Evolutionary conservation across 73 alveolate genomes (phyloP), one percentile per base, ranked within the genome.

Genomic region (Durusdinium trenchii): DNA sequence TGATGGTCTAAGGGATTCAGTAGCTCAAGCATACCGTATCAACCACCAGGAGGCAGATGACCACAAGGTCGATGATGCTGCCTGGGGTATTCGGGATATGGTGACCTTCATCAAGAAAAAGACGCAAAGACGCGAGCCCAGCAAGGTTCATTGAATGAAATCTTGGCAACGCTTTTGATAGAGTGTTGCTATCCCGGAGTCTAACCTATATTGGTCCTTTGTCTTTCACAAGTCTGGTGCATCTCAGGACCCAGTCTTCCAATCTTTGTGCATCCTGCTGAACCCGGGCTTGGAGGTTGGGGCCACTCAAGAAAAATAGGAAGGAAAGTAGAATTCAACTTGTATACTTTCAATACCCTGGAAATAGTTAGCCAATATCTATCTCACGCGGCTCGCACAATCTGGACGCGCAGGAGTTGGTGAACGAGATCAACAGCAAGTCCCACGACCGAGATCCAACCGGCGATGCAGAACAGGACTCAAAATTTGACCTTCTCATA

Each of bases 261-360:
- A 71, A 71, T 71, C 83, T 71, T n/a, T 71, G 83, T 71, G 83
- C 83, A 46, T 71, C 38, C 38, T 71, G 83, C 51, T 71, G n/a
- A 71, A 71, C 83, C 83, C 83, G 32, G 83, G 23, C 7, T 71
- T 71, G 83, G 83, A 71, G 83, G 83, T 36, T 50, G 38, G 51
- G 83, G 47, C 51, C 16, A 64, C 45, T n/a, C n/a, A n/a, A n/a
- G n/a, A n/a, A n/a, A n/a, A n/a, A n/a, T n/a, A n/a, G n/a, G n/a
- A n/a, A n/a, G n/a, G n/a, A n/a, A n/a, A n/a, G n/a, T n/a, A n/a
- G n/a, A n/a, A n/a, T n/a, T n/a, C n/a, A n/a, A n/a, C n/a, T n/a
- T n/a, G n/a, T n/a, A n/a, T n/a, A n/a, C n/a, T n/a, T n/a, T n/a
- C n/a, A n/a, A n/a, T n/a, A n/a, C n/a, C n/a, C n/a, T n/a, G n/a